Evolutionary conservation across 108 stramenopile genomes (phyloP), one percentile per base, ranked within the genome.

Genomic region (Skeletonema costatum): DNA sequence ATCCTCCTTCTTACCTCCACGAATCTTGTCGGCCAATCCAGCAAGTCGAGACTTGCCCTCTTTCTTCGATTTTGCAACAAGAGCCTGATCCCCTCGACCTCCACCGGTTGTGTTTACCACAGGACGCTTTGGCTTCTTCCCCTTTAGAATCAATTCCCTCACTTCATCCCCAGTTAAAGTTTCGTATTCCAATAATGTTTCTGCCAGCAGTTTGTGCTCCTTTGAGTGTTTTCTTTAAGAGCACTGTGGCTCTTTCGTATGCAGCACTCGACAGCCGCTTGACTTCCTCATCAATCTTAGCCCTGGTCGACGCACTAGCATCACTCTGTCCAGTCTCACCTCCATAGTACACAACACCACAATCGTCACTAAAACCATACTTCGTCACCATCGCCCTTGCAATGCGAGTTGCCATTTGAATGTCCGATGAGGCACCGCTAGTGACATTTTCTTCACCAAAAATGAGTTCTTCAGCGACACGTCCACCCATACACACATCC

Each of bases 401-500:
- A 32, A 96, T 87, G 7, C 89, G 78, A n/a, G 97, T 98, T 16
- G 99, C 99, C 71, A 97, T 90, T 68, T 81, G 76, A 66, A 99
- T 91, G 68, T 99, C 99, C 60, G 86, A 89, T 51, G 80, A 77
- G 4, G 99, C 98, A 21, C 99, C 99, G 10, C 87, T 89, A 2
- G 99, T 98, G 2, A 97, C 80, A 56, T 98, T 90, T 17, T 97
- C 97, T 60, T 77, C 73, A 16, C 99, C 99, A 83, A 98, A 98
- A 48, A 99, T 86, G 21, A 99, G 84, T 85, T 99, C 99, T 87
- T 99, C 99, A 5, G 99, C 99, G 6, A 97, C 97, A 61, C 98
- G 89, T 6, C 99, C 99, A 16, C 99, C 99, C 97, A 98, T 97
- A 53, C 92, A 89, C n/a, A 99, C 94, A 78, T 99, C 99, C 90